Evolutionary conservation across 495 filamentous ascomycete species (phyloP).

Genomic region (Hypoxylon rickii): DNA sequence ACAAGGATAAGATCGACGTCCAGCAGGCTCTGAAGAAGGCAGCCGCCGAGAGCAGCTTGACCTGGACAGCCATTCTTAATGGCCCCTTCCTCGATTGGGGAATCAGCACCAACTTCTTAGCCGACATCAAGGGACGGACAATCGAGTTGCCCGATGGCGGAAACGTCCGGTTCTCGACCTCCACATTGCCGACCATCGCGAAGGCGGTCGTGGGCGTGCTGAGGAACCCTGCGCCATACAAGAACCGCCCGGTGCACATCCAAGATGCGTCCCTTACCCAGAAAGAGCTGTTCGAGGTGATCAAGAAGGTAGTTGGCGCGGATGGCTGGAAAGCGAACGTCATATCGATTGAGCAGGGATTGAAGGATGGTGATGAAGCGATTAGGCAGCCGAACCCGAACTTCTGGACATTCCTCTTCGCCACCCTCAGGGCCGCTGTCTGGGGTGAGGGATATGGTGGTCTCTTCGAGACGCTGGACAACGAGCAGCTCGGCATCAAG

Average conservation of each 20-base stretch:
- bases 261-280: slow-evolving; percentile 44
- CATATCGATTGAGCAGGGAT: slow-evolving; percentile 30
- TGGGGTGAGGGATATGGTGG: slow-evolving; percentile 51
- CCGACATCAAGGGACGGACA: slow-evolving; percentile 45
- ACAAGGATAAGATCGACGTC: slow-evolving; percentile 43
- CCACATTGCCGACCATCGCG: slow-evolving; percentile 44
- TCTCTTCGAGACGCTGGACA: slow-evolving; percentile 29
- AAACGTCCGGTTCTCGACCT: slow-evolving; percentile 44
- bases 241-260: slow-evolving; percentile 50
- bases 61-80: slow-evolving; percentile 48
- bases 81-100: slow-evolving; percentile 50
- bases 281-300: slow-evolving; percentile 49
- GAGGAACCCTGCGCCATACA: slow-evolving; percentile 51
- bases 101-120: slow-evolving; percentile 41
- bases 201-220: slow-evolving; percentile 50
- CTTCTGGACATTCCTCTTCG: slow-evolving; percentile 33
- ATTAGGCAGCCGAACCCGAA: slow-evolving; percentile 37
- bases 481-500: slow-evolving; percentile 37
- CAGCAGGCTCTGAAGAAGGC: slow-evolving; percentile 44
- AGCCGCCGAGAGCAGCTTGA: slow-evolving; percentile 39
- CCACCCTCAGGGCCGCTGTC: slow-evolving; percentile 21
- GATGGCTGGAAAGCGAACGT: slow-evolving; percentile 34
- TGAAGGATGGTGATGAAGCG: slow-evolving; percentile 36
- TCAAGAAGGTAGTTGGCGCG: slow-evolving; percentile 45
- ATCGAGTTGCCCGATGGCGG: slow-evolving; percentile 54